Evolutionary conservation across 495 filamentous ascomycete genomes (phyloP).

Genomic region (Aspergillus ostianus): DNA sequence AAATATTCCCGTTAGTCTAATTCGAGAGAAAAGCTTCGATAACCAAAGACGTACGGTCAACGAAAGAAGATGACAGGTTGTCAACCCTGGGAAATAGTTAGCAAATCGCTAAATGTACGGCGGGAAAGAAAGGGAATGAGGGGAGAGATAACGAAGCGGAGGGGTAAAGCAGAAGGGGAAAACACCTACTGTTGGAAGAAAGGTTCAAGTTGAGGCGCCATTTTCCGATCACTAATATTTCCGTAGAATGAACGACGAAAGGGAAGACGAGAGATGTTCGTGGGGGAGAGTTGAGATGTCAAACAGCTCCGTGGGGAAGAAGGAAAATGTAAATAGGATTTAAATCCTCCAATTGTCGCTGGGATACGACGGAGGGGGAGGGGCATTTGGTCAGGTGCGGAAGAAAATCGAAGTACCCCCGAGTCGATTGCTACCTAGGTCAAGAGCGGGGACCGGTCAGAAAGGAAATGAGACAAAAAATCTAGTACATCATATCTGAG

Average conservation of each 20-base stretch:
- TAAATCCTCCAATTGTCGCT: constrained; percentile 25
- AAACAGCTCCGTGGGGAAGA: constrained; percentile 2
- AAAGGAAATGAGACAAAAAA: background rate
- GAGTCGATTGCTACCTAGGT: constrained; percentile 9
- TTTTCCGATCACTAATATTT: constrained; percentile 54
- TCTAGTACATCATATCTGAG: background rate
- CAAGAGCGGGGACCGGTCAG: constrained; percentile 3
- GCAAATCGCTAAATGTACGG: background rate
- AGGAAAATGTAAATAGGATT: constrained; percentile 9
- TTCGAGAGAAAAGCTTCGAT: background rate
- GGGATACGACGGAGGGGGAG: constrained; percentile 39
- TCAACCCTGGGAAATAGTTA: constrained; percentile 60
- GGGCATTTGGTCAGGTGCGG: constrained; percentile 35
- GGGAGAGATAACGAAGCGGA: background rate
- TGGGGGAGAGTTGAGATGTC: constrained; percentile 2
- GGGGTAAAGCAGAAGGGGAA: constrained; percentile 3
- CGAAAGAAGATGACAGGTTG: constrained; percentile 73
- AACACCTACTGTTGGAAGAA: constrained; percentile 73
- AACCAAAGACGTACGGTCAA: constrained; percentile 61
- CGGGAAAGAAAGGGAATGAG: background rate
- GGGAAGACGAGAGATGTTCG: constrained; percentile 13
- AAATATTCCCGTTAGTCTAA: background rate
- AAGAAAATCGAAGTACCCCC: constrained; percentile 10
- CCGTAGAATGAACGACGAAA: constrained; percentile 43
- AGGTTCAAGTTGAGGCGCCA: constrained; percentile 79